Conservation (phyloP, 805 yeast genomes). For the Starmera dryadoides region DNA sequence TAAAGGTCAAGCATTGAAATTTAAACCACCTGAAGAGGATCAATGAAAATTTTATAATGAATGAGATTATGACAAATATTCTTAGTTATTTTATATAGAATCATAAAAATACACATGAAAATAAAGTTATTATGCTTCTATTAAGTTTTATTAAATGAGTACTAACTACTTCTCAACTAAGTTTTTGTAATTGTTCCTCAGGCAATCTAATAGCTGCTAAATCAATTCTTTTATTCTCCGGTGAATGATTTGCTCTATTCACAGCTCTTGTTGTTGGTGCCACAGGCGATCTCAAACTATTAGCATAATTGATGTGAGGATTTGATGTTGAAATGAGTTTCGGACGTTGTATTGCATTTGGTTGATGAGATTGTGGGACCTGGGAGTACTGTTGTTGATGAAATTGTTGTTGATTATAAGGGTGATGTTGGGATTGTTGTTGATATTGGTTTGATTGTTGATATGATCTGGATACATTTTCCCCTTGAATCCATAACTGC, state of each 20-base stretch:
- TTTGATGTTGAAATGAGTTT: slow-evolving; percentile 1
- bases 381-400: slow-evolving; percentile 6
- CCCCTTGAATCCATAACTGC: slow-evolving; percentile 19
- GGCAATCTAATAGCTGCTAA: slow-evolving; percentile 15
- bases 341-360: slow-evolving; percentile 4
- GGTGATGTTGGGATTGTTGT: slow-evolving; percentile 8
- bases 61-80: not conserved
- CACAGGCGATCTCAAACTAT: slow-evolving; percentile 9
- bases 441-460: slow-evolving; percentile 2
- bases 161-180: not conserved
- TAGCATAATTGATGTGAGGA: slow-evolving; percentile 1
- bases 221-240: slow-evolving; percentile 19
- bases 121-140: not conserved
- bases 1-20: slow-evolving; percentile 42
- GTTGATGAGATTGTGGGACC: slow-evolving; percentile 3
- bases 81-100: not conserved
- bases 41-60: not conserved
- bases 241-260: slow-evolving; percentile 22
- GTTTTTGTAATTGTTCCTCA: slow-evolving; percentile 18
- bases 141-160: not conserved
- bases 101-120: not conserved
- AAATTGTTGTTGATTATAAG: slow-evolving; percentile 11
- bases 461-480: slow-evolving; percentile 4
- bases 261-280: slow-evolving; percentile 36
- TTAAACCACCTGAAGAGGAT: slow-evolving; percentile 16